A percentile compares a stretch with the other conserved stretches of the same genome.
These are phyloP conservation scores for Pythium sp. DNA, from an alignment of 352 stramenopile species.

Conservation along the genomic window DNA sequence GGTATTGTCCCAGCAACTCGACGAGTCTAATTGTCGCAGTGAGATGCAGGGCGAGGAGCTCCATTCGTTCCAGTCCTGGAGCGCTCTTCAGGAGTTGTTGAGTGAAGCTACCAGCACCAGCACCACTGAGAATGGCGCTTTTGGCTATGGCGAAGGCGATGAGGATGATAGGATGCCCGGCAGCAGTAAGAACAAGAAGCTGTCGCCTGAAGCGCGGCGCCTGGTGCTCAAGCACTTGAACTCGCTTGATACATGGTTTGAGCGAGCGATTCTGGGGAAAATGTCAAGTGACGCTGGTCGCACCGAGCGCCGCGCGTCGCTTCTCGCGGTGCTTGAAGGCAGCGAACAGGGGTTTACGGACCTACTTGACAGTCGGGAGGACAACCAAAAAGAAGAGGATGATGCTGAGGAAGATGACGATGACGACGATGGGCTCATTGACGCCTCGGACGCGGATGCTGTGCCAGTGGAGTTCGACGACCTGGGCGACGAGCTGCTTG, in stretches of 20 bases:
- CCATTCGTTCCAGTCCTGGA: slow-evolving; percentile 9
- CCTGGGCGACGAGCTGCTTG: slow-evolving; percentile 11
- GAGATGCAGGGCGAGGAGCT: slow-evolving; percentile 19
- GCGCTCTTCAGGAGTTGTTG: background rate
- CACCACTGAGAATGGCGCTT: background rate
- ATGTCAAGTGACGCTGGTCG: background rate
- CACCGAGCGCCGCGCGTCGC: slow-evolving; percentile 4
- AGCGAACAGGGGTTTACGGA: background rate
- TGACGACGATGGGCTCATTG: slow-evolving; percentile 1
- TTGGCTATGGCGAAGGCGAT: background rate
- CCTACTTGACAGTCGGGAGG: background rate
- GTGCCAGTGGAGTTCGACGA: slow-evolving; percentile 11
- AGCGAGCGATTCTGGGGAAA: slow-evolving; percentile 35
- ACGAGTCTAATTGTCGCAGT: background rate
- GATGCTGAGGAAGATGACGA: background rate
- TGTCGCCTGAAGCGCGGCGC: slow-evolving; percentile 17
- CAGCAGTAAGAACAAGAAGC: background rate
- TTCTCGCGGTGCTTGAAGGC: slow-evolving; percentile 6
- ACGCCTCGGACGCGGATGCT: slow-evolving; percentile 9
- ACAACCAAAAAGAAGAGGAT: background rate
- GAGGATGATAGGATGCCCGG: background rate
- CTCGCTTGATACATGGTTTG: slow-evolving; percentile 54
- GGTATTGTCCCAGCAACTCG: background rate
- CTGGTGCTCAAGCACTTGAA: slow-evolving; percentile 41
- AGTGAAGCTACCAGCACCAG: background rate